Evolutionary conservation across 768 basidiomycete genomes (phyloP), one percentile per base, ranked within the genome.

Genomic region (Termitomyces titanicus): DNA sequence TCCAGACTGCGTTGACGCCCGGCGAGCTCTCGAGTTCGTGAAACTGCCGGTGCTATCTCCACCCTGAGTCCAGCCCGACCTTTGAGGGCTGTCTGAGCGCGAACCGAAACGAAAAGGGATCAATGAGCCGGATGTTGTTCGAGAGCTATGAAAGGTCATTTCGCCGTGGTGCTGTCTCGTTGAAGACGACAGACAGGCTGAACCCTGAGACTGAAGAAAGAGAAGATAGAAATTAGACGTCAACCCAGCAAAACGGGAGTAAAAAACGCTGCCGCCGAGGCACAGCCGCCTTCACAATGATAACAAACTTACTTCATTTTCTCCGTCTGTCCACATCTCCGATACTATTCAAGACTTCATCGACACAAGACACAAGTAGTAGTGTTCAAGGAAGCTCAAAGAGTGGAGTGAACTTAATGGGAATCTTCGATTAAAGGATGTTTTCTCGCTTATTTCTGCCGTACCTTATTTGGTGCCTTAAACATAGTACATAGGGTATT

Each of bases 61-160:
- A 29, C 55, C 47, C 49, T 61, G 47, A 44, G 17, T 63, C 54
- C 45, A 57, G 22, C 58, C 45, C 24, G 57, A 58, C 39, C 17
- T 37, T 25, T 61, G 61, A 0, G 53, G 24, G 40, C 35, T 57
- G 35, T 61, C 61, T 18, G 64, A 52, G 44, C 47, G 62, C 9
- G 60, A 55, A 45, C 62, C 60, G 46, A 63, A 61, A 40, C 65
- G 63, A 53, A 64, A 64, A 44, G 69, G 60, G 3, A 58, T 43
- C 25, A 65, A 54, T n/a, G 63, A 61, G 43, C 53, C 61, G 27
- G 68, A 66, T 27, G 65, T 59, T 25, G 66, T 58, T 56, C 66
- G 62, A 34, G 63, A 63, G 52, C 58, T 58, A 42, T 64, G 57
- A 60, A 63, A 27, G 38, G 61, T 15, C 58, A 61, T 63, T 12